Evolutionary conservation across 768 basidiomycete genomes (phyloP).

Genomic region (Mycena belliarum): DNA sequence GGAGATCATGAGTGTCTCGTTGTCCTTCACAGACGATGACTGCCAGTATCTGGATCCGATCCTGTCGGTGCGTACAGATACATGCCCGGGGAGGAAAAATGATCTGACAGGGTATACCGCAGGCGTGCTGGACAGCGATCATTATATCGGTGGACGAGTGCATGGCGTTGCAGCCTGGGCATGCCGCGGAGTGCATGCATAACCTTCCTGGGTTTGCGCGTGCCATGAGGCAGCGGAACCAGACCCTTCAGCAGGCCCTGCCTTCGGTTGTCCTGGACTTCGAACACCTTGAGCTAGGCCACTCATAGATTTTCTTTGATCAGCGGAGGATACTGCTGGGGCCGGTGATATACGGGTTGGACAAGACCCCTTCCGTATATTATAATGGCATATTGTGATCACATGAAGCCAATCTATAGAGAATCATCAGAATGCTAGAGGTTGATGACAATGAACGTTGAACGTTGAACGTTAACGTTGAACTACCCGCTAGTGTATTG

Average conservation of each 20-base stretch:
- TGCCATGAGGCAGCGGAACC: background rate
- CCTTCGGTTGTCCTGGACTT: background rate
- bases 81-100: background rate
- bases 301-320: too few relatives aligned
- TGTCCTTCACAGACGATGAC: conserved; percentile 5
- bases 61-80: background rate
- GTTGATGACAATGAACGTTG: too few relatives aligned
- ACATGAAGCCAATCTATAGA: too few relatives aligned
- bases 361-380: too few relatives aligned
- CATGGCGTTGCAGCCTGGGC: background rate
- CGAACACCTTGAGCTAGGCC: too few relatives aligned
- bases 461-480: too few relatives aligned
- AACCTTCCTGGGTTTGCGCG: conserved; percentile 5
- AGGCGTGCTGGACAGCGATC: conserved; percentile 1
- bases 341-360: too few relatives aligned
- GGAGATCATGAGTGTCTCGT: conserved; percentile 12
- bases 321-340: too few relatives aligned
- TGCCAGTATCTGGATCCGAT: background rate
- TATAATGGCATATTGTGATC: too few relatives aligned
- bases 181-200: background rate
- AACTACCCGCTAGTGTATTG: too few relatives aligned
- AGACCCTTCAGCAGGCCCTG: background rate
- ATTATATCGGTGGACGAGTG: background rate
- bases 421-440: too few relatives aligned
- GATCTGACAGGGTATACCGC: background rate